Conservation (phyloP, 2,329 filamentous ascomycete genomes). For the Incumbomyces lentus region DNA sequence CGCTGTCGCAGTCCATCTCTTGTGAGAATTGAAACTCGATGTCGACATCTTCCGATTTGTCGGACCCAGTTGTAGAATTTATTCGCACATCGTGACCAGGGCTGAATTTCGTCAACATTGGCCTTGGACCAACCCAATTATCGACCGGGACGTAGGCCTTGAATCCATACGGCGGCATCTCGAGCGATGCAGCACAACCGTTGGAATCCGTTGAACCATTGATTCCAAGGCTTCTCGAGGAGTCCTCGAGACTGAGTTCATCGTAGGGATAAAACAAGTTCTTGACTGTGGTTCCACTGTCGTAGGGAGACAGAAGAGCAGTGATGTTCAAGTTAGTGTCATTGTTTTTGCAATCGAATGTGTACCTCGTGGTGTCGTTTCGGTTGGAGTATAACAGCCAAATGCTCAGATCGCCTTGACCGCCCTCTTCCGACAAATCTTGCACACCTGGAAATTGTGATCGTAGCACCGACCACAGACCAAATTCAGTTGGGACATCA, state of each 20-base stretch:
- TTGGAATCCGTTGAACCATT: constrained; percentile 39
- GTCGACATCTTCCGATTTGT: constrained; percentile 35
- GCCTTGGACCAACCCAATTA: constrained; percentile 41
- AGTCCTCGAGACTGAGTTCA: constrained; percentile 40
- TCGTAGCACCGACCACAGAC: constrained; percentile 52
- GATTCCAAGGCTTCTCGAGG: constrained; percentile 37
- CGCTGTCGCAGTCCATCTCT: constrained; percentile 50
- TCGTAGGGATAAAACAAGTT: constrained; percentile 56
- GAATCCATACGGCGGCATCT: constrained; percentile 47
- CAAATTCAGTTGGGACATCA: constrained; percentile 44
- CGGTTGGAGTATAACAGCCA: constrained; percentile 38
- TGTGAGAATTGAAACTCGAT: constrained; percentile 50
- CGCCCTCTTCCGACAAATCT: constrained; percentile 30
- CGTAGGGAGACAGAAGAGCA: constrained; percentile 49
- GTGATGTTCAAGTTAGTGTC: constrained; percentile 20
- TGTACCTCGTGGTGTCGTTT: constrained; percentile 42
- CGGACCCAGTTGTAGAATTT: constrained; percentile 35
- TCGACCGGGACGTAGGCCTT: constrained; percentile 48
- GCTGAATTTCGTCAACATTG: constrained; percentile 49
- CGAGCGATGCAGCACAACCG: constrained; percentile 46
- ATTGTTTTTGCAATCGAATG: constrained; percentile 46
- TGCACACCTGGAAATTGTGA: constrained; percentile 43
- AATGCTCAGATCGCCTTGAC: constrained; percentile 35
- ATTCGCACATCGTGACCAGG: constrained; percentile 53
- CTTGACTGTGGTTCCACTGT: constrained; percentile 44